phyloP scores from a whole-genome alignment of 106 monocot species.

The Chionographis japonica region DNA sequence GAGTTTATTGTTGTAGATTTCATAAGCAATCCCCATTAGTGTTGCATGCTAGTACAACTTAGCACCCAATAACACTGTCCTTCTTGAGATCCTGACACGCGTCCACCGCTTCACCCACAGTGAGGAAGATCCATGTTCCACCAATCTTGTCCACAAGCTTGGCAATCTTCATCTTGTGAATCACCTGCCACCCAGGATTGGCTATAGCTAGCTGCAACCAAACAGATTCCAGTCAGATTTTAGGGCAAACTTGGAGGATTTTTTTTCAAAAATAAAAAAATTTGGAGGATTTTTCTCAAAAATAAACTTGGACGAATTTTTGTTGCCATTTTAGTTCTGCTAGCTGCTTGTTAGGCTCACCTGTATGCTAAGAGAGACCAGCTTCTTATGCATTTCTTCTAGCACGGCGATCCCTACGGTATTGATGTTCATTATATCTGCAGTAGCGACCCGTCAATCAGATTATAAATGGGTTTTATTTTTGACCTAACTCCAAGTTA shows the following conservation, averaged over 20 bases:
- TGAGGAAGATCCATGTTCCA: conserved; percentile 54
- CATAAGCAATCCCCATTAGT: no score
- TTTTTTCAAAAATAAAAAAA: no score
- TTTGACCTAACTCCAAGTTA: no score
- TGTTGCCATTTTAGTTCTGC: neutral
- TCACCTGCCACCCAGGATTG: conserved; percentile 65
- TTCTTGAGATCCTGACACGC: conserved; percentile 42
- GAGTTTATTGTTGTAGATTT: no score
- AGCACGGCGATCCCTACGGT: conserved; percentile 58
- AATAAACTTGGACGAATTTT: neutral
- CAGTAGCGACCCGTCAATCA: neutral
- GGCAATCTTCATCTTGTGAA: conserved; percentile 78
- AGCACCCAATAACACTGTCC: conserved; percentile 9
- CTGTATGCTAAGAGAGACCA: conserved; percentile 51
- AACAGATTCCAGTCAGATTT: neutral
- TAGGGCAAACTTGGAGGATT: neutral
- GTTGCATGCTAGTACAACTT: neutral
- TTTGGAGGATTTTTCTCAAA: neutral
- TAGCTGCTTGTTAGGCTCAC: conserved; percentile 17
- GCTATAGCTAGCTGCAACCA: conserved; percentile 52
- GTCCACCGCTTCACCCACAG: conserved; percentile 67
- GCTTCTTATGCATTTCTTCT: conserved; percentile 58
- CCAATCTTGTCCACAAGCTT: conserved; percentile 42
- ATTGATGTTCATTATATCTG: conserved; percentile 87
- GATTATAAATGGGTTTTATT: neutral